These are phyloP conservation scores for Symbiodinium natans DNA, from an alignment of 73 alveolate species.

Conservation along the genomic window DNA sequence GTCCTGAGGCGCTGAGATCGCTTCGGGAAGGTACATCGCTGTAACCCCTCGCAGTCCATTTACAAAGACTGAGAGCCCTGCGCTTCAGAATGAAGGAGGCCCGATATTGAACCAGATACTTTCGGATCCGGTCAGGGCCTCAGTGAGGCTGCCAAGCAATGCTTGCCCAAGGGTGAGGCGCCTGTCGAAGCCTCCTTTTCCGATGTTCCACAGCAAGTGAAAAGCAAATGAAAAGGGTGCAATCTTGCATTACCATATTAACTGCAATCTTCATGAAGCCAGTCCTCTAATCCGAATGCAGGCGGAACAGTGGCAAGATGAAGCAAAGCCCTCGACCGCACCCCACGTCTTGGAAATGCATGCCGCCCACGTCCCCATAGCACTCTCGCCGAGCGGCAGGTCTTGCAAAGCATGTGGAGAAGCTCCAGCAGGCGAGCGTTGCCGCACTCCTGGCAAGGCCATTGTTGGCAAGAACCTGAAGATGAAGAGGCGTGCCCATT, in stretches of 20 bases:
- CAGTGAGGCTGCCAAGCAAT: not conserved
- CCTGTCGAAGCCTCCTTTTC: no score
- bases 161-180: not conserved
- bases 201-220: no score
- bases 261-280: no score
- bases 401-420: not conserved
- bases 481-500: not conserved
- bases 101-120: conserved; percentile 56
- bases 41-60: no score
- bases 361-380: no score
- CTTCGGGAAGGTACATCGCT: no score
- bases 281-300: no score
- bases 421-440: not conserved
- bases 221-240: no score
- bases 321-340: no score
- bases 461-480: not conserved
- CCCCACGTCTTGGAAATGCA: no score
- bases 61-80: not conserved
- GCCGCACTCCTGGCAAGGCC: not conserved
- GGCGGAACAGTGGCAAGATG: no score
- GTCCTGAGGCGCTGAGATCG: not conserved
- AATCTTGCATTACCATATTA: no score
- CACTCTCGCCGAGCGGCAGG: not conserved
- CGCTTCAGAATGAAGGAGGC: conserved; percentile 83
- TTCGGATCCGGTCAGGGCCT: conserved; percentile 88